These are phyloP conservation scores for Saccharomycopsis sp. DNA, from an alignment of 805 yeast species.

Conservation along the genomic window DNA sequence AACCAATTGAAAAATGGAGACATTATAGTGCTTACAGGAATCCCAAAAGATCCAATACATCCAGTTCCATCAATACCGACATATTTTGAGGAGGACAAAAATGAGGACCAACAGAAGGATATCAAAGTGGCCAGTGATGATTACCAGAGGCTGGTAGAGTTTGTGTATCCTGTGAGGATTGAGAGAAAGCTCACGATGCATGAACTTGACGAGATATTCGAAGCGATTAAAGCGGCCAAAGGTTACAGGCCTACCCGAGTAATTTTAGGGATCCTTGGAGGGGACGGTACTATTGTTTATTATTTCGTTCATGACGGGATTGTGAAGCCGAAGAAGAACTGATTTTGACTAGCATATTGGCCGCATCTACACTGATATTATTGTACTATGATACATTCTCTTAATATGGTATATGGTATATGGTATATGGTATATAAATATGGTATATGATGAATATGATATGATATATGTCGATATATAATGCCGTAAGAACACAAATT, in stretches of 20 bases:
- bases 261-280: conserved; percentile 49
- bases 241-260: conserved; percentile 37
- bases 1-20: neutral
- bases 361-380: too few relatives aligned
- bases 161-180: conserved; percentile 6
- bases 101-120: too few relatives aligned
- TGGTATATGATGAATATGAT: too few relatives aligned
- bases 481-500: too few relatives aligned
- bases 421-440: neutral
- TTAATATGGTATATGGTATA: neutral
- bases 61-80: conserved; percentile 1
- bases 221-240: neutral
- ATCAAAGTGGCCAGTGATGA: too few relatives aligned
- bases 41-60: conserved; percentile 12
- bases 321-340: conserved; percentile 55
- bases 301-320: conserved; percentile 63
- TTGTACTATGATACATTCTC: neutral
- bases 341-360: too few relatives aligned
- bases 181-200: conserved; percentile 4
- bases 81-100: neutral
- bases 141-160: too few relatives aligned
- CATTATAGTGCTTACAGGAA: neutral
- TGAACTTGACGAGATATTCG: neutral
- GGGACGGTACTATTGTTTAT: conserved; percentile 67
- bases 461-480: too few relatives aligned